Evolutionary conservation across 345 rosid genomes (phyloP), one percentile per base, ranked within the genome.

Genomic region (Gossypium bickii): DNA sequence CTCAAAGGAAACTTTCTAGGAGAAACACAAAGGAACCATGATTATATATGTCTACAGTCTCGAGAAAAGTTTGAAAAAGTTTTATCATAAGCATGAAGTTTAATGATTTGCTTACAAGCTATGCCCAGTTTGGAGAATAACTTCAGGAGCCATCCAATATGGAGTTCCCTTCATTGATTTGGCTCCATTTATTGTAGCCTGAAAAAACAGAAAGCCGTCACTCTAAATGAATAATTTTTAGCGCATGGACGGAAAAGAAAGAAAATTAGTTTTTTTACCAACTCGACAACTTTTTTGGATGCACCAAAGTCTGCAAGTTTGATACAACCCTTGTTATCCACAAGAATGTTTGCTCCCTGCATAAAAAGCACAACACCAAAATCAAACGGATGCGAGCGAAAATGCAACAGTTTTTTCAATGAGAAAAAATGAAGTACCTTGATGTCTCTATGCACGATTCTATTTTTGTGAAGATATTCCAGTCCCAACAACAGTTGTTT

Each of bases 81-180:
- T 10, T 70, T 58, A n/a, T 27, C 13, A 69, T 9, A 29, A n/a
- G 18, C 47, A 53, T 15, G 22, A 69, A 27, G 73, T 17, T 68
- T 22, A 10, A 60, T 15, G 38, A n/a, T 44, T 24, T 27, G 76
- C 93, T 86, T 87, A 93, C 98, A 93, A 93, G 86, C 91, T 86
- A 80, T 93, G 98, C 15, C 98, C 98, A 8, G 98, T 93, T 83
- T 89, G 97, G 22, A 91, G 93, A 84, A 93, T 91, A 79, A 93
- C 97, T 85, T 93, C 98, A 76, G 98, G 98, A 84, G 98, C 98
- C 98, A 93, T 93, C 98, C 98, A 93, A 59, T 91, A 89, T 0
- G 97, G 92, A 44, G 98, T 93, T 12, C 97, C 98, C 77, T 93
- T 93, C 97, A 93, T 93, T 58, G 98, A 93, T 77, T 91, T 93